Evolutionary conservation across 169 alveolate genomes (phyloP).

Genomic region (Eimeria tenella): DNA sequence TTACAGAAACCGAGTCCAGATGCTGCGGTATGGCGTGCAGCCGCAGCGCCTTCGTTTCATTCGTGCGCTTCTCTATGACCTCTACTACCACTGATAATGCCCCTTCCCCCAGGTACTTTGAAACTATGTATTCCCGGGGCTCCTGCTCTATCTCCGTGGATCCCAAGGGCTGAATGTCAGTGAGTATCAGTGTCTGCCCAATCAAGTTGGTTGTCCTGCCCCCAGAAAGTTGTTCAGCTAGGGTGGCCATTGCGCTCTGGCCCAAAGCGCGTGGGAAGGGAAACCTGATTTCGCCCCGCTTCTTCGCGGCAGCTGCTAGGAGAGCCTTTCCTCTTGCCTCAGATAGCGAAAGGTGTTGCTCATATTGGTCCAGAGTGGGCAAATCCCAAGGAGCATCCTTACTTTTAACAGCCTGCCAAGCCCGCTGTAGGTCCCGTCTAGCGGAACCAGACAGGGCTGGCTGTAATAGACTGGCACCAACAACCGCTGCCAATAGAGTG

Average conservation of each 20-base stretch:
- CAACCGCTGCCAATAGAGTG: too few relatives aligned
- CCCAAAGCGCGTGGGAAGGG: neutral
- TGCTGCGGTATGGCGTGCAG: neutral
- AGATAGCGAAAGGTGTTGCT: neutral
- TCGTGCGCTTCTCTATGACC: neutral
- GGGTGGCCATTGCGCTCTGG: neutral
- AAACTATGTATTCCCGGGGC: neutral
- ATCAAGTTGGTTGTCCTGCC: neutral
- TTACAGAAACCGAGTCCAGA: neutral
- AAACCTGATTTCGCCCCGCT: neutral
- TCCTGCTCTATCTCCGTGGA: neutral
- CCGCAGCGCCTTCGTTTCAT: neutral
- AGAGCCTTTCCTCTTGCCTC: neutral
- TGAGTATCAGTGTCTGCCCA: neutral
- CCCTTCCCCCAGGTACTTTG: constrained; percentile 12
- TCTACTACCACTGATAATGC: neutral
- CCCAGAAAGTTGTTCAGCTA: neutral
- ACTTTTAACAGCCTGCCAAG: too few relatives aligned
- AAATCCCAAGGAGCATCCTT: neutral
- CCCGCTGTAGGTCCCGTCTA: too few relatives aligned
- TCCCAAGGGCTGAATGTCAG: neutral
- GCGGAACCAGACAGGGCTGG: too few relatives aligned
- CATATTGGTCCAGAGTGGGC: neutral
- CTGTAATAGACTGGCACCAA: too few relatives aligned
- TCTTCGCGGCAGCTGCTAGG: neutral